phyloP scores from a whole-genome alignment of 2,329 filamentous ascomycete species.

The Penicillium sp. region DNA sequence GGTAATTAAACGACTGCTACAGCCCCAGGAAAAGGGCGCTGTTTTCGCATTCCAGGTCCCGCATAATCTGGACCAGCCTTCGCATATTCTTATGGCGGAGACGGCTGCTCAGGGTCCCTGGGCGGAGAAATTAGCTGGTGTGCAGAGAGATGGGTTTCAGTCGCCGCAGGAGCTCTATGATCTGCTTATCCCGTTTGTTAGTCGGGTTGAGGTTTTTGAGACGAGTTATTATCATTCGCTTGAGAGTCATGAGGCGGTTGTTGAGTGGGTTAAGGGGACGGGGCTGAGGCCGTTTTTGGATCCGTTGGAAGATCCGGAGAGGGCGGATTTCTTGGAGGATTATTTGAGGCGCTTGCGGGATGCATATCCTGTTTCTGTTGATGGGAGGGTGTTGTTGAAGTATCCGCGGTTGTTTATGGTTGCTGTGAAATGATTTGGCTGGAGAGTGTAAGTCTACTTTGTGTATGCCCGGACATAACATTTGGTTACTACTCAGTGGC shows the following conservation, averaged over 20 bases:
- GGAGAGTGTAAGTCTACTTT: too few relatives aligned
- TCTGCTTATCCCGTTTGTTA: slow-evolving; percentile 44
- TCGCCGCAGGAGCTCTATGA: slow-evolving; percentile 50
- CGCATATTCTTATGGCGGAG: slow-evolving; percentile 52
- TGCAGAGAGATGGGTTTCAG: slow-evolving; percentile 51
- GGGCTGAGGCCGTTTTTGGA: slow-evolving; percentile 57
- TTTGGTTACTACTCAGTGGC: neutral
- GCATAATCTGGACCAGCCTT: slow-evolving; percentile 51
- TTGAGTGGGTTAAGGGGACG: slow-evolving; percentile 60
- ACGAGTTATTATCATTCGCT: slow-evolving; percentile 55
- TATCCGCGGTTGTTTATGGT: slow-evolving; percentile 59
- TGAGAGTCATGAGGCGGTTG: slow-evolving; percentile 48
- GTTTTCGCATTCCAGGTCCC: slow-evolving; percentile 56
- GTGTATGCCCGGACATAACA: neutral
- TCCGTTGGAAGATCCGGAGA: slow-evolving; percentile 42
- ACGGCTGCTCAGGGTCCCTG: slow-evolving; percentile 43
- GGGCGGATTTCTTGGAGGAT: slow-evolving; percentile 44
- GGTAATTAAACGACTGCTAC: slow-evolving; percentile 46
- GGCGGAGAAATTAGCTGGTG: slow-evolving; percentile 30
- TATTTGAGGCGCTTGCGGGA: slow-evolving; percentile 48
- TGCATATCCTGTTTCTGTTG: slow-evolving; percentile 45
- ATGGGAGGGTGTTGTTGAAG: slow-evolving; percentile 55
- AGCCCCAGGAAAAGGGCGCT: slow-evolving; percentile 42
- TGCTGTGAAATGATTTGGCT: slow-evolving; percentile 29
- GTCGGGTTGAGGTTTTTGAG: slow-evolving; percentile 53